phyloP scores from a whole-genome alignment of 345 rosid genomes.

The Brassica carinata region DNA sequence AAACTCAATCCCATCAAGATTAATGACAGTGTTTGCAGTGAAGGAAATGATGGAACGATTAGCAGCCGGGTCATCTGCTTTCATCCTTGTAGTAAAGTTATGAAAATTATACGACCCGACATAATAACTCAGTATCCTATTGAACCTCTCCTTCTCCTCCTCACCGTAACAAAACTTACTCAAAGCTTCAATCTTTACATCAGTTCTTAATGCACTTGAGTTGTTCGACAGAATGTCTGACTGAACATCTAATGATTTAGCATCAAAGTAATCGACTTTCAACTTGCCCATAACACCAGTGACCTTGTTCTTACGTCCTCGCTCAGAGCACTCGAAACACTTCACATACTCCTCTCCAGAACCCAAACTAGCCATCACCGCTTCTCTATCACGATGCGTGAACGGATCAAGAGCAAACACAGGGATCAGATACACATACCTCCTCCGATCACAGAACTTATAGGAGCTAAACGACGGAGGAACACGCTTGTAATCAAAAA shows the following conservation, averaged over 20 bases:
- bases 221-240: conserved; percentile 41
- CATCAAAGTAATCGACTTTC: background rate
- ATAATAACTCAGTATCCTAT: conserved; percentile 65
- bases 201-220: conserved; percentile 25
- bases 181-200: conserved; percentile 20
- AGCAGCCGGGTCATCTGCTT: conserved; percentile 86
- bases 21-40: conserved; percentile 54
- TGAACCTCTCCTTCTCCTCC: conserved; percentile 71
- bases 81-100: conserved; percentile 84
- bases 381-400: conserved; percentile 69
- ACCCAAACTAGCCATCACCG: conserved; percentile 79
- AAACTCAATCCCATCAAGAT: conserved; percentile 75
- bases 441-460: conserved; percentile 82
- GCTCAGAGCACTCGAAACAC: conserved; percentile 82
- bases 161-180: conserved; percentile 58
- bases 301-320: conserved; percentile 85
- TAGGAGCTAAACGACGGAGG: conserved; percentile 75
- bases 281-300: conserved; percentile 54
- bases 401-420: conserved; percentile 81
- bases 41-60: conserved; percentile 67
- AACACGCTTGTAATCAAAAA: conserved; percentile 82
- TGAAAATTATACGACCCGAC: conserved; percentile 91
- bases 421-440: conserved; percentile 91
- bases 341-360: conserved; percentile 70
- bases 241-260: conserved; percentile 22